Evolutionary conservation across 1,284 basidiomycete genomes (phyloP), one percentile per base, ranked within the genome.

Genomic region (Ceratobasidium theobromae): DNA sequence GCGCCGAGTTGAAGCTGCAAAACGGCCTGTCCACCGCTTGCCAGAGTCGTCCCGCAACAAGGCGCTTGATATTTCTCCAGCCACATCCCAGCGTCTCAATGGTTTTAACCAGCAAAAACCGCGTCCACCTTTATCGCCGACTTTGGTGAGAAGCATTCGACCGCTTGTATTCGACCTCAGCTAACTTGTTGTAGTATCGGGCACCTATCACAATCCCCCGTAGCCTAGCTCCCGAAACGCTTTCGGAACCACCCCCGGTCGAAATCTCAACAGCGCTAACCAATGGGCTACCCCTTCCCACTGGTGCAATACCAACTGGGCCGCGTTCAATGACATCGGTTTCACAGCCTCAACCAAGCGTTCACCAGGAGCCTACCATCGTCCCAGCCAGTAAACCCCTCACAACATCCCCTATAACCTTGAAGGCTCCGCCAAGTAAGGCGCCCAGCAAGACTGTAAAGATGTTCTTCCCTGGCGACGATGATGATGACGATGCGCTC

Each of bases 401-500:
- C 30, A 27, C 33, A 16, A 60, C 48, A 16, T 33, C 57, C 43
- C 54, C 38, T 8, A 52, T 57, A 21, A 46, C 62, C n/a, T 16
- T 62, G 16, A 54, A 53, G 23, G 55, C 52, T n/a, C 40, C 33
- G 32, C 40, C 57, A 12, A 65, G 43, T 21, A 65, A 69, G 54
- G 65, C 60, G n/a, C 60, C 49, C 35, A 66, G 49, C 60, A 64
- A 52, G 40, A 57, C 68, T 11, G 68, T 76, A 40, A 73, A 74
- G 62, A 71, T 71, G 62, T 76, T 75, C 58, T 76, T 76, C 66
- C 74, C 75, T n/a, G 72, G 65, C 9, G 74, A 75, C 21, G 74
- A 74, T 16, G 75, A 75, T 2, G 74, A 75, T 18, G 67, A 65
- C 14, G 70, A 68, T 2, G 30, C 52, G 21, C 2, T 32, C 9